Base-by-base conservation (phyloP, 768 basidiomycete genomes). In the Strobilomyces confusus region DNA sequence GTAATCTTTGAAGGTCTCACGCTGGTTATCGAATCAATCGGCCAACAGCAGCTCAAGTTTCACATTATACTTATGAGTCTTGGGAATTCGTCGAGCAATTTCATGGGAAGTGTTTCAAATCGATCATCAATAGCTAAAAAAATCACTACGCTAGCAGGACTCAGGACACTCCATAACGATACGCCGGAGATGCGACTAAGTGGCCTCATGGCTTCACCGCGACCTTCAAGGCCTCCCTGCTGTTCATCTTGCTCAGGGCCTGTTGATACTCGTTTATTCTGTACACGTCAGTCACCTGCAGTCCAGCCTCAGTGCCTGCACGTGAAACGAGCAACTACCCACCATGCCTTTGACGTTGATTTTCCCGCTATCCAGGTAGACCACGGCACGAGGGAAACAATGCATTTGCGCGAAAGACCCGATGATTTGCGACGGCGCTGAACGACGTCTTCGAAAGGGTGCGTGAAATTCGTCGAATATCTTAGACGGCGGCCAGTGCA, bases 361-460 rank as follows among this genome's bases (percentile, higher is more conserved):
- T 74, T 89, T 92, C 15, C 89, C 87, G 56, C 81, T 81, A 58
- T 94, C 91, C 25, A 93, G 80, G 65, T 92, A 92, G 3, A 83
- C 85, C 41, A 93, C 84, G 5, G 90, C 89, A 7, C 92, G 83
- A 38, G 90, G 89, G 80, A 95, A 93, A 70, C 90, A 91, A 73
- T 77, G 83, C 1, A 82, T 85, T 61, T 92, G 90, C 5, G 90
- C 84, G 74, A 92, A 92, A 0, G 90, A 92, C 12, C 89, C 87
- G 57, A 92, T 86, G 61, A 92, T 90, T 86, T 89, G 8, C 43
- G 15, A 42, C 48, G 20, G 43, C 26, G 14, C 23, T 51, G 38
- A 42, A 29, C 49, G n/a, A 49, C 9, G 5, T 17, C 17, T 17
- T 37, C 11, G 19, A 32, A 46, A 38, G 17, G 37, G 2, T n/a